phyloP scores from a whole-genome alignment of 306 rosid genomes.

The Albizia julibrissin region DNA sequence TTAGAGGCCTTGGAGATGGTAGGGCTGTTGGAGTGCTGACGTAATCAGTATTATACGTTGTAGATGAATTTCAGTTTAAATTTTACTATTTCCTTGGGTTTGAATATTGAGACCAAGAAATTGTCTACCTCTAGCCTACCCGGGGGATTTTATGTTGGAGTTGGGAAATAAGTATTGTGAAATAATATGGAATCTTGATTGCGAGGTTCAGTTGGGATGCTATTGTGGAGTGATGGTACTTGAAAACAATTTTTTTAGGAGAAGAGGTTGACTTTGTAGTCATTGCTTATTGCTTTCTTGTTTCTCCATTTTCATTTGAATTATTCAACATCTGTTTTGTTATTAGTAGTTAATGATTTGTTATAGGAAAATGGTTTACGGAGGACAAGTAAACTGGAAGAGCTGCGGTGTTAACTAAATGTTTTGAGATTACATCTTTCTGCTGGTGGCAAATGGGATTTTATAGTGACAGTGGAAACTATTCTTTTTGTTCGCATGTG shows the following conservation, averaged over 20 bases:
- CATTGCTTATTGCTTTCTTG: neutral
- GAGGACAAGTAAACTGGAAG: constrained; percentile 2
- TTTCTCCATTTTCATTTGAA: constrained; percentile 3
- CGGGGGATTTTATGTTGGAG: neutral
- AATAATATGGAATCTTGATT: neutral
- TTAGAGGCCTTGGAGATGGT: neutral
- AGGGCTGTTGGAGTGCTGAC: constrained; percentile 6
- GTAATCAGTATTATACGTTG: neutral
- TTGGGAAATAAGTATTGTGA: neutral
- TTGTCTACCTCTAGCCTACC: neutral
- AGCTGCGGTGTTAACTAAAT: neutral
- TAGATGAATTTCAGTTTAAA: neutral
- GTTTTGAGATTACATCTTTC: constrained; percentile 26
- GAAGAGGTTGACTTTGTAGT: neutral
- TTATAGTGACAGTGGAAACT: neutral
- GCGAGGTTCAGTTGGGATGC: neutral
- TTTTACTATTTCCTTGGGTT: neutral
- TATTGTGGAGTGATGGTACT: neutral
- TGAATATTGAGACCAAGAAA: neutral
- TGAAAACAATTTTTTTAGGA: neutral
- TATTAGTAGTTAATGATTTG: neutral
- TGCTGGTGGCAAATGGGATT: neutral
- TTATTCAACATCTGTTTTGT: neutral
- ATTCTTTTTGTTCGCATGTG: neutral
- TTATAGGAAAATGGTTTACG: constrained; percentile 6